Evolutionary conservation across 2,329 filamentous ascomycete genomes (phyloP), one percentile per base, ranked within the genome.

Genomic region (Septoria linicola): DNA sequence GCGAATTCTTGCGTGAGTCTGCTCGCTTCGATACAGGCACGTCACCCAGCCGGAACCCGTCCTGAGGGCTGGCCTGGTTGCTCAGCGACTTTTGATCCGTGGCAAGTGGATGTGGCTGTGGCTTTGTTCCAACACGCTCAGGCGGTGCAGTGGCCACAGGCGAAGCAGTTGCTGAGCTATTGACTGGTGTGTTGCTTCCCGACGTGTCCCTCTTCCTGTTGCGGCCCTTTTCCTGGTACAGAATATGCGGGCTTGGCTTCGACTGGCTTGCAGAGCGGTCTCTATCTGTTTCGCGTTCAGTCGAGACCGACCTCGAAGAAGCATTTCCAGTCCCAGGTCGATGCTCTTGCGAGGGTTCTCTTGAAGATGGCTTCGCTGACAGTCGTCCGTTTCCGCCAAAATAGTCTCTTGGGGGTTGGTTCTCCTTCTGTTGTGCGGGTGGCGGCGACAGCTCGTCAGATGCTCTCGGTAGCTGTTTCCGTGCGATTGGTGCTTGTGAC

Each of bases 201-300:
- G 64, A 65, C 1, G 55, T 55, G 11, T 66, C 58, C 20, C 62
- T 58, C 52, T 64, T 67, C 30, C 83, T 81, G 3, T 78, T 78
- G 37, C 87, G 81, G 1, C 82, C 82, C 70, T 91, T 93, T 63
- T 95, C 89, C 68, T 95, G 89, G 67, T 90, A 95, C 17, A 89
- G 87, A 62, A 95, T 95, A 64, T 96, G 90, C n/a, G 90, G 89
- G 13, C 88, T 90, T 2, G 58, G 50, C 48, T 83, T 53, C 73
- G 66, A 43, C 65, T 72, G 60, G 30, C 63, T 63, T 8, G 49
- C 41, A n/a, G 51, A 59, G 41, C 54, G 58, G 20, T 59, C 59
- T 27, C 53, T 58, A 14, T 60, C 60, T n/a, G 54, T 53, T 14
- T 70, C 68, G 43, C 73, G 68, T 58, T 77, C 75, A 13, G 69